Percentiles rank a stretch among this genome's conserved stretches.
Evolutionary conservation across 2,329 filamentous ascomycete genomes (phyloP).

Genomic region (Apiospora rasikravindrae): DNA sequence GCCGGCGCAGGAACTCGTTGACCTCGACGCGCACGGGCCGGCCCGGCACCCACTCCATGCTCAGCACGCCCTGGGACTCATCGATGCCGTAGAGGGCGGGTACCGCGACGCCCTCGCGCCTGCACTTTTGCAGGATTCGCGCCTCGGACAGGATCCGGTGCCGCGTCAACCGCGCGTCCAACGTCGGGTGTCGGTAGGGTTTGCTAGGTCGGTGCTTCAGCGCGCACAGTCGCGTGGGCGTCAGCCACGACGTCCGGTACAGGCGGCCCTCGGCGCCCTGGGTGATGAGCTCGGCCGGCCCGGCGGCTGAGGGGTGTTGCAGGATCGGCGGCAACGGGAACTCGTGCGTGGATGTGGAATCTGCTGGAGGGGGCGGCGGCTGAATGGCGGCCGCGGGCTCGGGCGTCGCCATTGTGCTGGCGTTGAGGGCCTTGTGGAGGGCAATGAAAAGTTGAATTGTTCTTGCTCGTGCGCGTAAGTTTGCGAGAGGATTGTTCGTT

Average conservation of each 20-base stretch:
- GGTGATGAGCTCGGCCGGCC: slow-evolving; percentile 72
- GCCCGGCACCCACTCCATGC: slow-evolving; percentile 86
- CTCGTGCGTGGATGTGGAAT: slow-evolving; percentile 28
- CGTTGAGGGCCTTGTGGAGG: neutral
- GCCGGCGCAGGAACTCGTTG: slow-evolving; percentile 68
- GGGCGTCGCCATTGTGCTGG: slow-evolving; percentile 25
- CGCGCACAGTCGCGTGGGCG: slow-evolving; percentile 70
- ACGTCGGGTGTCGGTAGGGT: slow-evolving; percentile 86
- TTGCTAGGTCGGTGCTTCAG: slow-evolving; percentile 93
- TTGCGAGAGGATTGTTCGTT: neutral
- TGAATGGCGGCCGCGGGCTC: slow-evolving; percentile 21
- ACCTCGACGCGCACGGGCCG: slow-evolving; percentile 71
- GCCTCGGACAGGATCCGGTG: slow-evolving; percentile 90
- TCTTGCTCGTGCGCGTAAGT: neutral
- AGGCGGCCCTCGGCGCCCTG: slow-evolving; percentile 97
- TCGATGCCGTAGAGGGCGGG: slow-evolving; percentile 78
- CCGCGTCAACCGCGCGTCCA: slow-evolving; percentile 86
- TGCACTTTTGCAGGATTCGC: slow-evolving; percentile 79
- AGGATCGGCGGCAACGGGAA: slow-evolving; percentile 69
- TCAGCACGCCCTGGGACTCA: slow-evolving; percentile 71
- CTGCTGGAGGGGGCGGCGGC: slow-evolving; percentile 23
- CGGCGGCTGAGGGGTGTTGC: slow-evolving; percentile 60
- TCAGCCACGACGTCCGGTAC: slow-evolving; percentile 84
- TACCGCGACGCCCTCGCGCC: slow-evolving; percentile 79
- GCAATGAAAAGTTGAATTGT: neutral